These are phyloP conservation scores for Pestalotiopsis fici DNA, from an alignment of 2,329 filamentous ascomycete species.

Conservation along the genomic window DNA sequence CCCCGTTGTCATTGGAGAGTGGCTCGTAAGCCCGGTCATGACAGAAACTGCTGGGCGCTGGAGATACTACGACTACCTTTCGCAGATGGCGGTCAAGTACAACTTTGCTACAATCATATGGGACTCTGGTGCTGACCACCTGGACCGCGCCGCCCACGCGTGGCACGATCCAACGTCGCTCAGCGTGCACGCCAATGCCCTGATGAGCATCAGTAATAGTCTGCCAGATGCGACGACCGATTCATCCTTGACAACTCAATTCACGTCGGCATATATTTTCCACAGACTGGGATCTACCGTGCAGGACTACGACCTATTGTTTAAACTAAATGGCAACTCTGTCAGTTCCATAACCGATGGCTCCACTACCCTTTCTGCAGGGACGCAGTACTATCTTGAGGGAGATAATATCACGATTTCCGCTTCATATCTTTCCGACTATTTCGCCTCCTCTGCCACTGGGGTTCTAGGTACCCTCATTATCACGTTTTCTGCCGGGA, in stretches of 20 bases:
- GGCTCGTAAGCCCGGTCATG: neutral
- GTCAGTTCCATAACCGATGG: neutral
- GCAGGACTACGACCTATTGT: neutral
- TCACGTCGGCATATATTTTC: neutral
- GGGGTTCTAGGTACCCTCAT: neutral
- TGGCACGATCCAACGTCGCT: neutral
- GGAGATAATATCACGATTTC: neutral
- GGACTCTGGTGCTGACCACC: neutral
- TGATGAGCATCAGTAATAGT: neutral
- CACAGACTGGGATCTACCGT: neutral
- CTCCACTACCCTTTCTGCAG: neutral
- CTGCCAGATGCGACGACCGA: neutral
- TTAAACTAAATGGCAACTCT: neutral
- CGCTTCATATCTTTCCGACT: neutral
- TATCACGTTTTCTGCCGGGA: neutral
- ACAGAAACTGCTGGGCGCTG: neutral
- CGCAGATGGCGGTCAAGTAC: neutral
- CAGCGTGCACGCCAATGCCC: neutral
- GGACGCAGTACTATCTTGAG: neutral
- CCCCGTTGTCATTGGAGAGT: neutral
- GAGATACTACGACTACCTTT: neutral
- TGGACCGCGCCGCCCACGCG: neutral
- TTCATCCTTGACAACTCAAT: neutral
- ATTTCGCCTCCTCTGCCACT: neutral
- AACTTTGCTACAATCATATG: neutral